Evolutionary conservation across 2,329 filamentous ascomycete species (phyloP), one percentile per base, ranked within the genome.

Genomic region (Aureobasidium vineae): DNA sequence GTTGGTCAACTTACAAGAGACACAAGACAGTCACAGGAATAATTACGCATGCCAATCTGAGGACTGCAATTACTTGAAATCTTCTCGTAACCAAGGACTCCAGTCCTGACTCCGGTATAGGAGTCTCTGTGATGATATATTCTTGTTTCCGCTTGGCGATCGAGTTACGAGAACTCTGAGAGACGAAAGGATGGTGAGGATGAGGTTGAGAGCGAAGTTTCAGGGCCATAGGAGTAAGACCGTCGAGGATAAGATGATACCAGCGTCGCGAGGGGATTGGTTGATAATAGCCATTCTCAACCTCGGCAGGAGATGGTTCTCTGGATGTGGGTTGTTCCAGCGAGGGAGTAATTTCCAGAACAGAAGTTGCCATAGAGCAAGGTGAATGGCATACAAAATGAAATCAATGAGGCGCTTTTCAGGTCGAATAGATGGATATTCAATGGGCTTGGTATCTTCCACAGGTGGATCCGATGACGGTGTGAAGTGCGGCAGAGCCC

Each of bases 11-110:
- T 54, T 28, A 67, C 66, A 69, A 69, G 33, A 66, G 49, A 47
- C 54, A 65, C 5, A 69, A 53, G 11, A 67, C n/a, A 5, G 57
- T 49, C 31, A 68, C 50, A 23, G 68, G 68, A 23, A 68, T 26
- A 28, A 54, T 6, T 7, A 63, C 16, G 26, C 36, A 54, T 23
- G 49, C 49, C 23, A 43, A 31, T 21, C 40, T 67, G 5, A 64
- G 7, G 36, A 63, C 23, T 8, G 65, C 33, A 21, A 38, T 26
- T 0, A 64, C 5, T 19, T 8, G 45, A 19, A 28, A 7, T 33
- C 49, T 36, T 23, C 8, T 52, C 8, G 49, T 11, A 16, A 21
- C 3, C 41, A n/a, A 16, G 2, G 28, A 13, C 4, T 53, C 49
- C 10, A 19, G 19, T 31, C 10, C 60, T 16, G 21, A 3, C 10